Conservation (phyloP, 2,329 filamentous ascomycete species). For the Paecilomyces niveus region DNA sequence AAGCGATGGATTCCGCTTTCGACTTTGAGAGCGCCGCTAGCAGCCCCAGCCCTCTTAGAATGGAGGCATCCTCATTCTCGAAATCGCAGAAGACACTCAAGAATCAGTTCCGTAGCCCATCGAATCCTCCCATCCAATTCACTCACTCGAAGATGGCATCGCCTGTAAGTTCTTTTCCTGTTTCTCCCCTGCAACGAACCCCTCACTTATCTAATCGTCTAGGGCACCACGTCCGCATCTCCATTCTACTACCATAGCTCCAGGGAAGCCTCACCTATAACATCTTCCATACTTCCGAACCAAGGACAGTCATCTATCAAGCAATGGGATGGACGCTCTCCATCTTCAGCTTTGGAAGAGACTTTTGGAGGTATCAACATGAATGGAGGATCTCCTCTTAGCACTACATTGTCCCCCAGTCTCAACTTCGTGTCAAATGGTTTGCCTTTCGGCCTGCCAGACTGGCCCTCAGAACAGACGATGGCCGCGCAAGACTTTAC, state of each 20-base stretch:
- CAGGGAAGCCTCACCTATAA: conserved; percentile 32
- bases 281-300: conserved; percentile 19
- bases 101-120: conserved; percentile 20
- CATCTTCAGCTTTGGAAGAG: conserved; percentile 38
- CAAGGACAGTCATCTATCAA: conserved; percentile 26
- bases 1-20: conserved; percentile 42
- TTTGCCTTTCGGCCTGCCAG: conserved; percentile 31
- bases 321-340: conserved; percentile 36
- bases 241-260: conserved; percentile 28
- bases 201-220: conserved; percentile 1
- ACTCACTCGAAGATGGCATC: conserved; percentile 14
- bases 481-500: conserved; percentile 15
- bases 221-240: conserved; percentile 17
- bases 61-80: conserved; percentile 15
- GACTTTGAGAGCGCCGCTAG: conserved; percentile 43
- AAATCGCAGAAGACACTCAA: conserved; percentile 18
- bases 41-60: conserved; percentile 36
- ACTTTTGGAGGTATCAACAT: conserved; percentile 39
- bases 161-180: conserved; percentile 18
- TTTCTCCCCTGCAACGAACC: conserved; percentile 3
- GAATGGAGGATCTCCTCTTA: conserved; percentile 37
- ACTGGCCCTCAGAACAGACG: conserved; percentile 7
- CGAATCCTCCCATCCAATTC: conserved; percentile 14
- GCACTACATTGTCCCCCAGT: conserved; percentile 29
- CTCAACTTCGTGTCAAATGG: conserved; percentile 27